A percentile compares a stretch with the other conserved stretches of the same genome.
Evolutionary conservation across 768 basidiomycete genomes (phyloP).

Genomic region (Cytidiella melzeri): DNA sequence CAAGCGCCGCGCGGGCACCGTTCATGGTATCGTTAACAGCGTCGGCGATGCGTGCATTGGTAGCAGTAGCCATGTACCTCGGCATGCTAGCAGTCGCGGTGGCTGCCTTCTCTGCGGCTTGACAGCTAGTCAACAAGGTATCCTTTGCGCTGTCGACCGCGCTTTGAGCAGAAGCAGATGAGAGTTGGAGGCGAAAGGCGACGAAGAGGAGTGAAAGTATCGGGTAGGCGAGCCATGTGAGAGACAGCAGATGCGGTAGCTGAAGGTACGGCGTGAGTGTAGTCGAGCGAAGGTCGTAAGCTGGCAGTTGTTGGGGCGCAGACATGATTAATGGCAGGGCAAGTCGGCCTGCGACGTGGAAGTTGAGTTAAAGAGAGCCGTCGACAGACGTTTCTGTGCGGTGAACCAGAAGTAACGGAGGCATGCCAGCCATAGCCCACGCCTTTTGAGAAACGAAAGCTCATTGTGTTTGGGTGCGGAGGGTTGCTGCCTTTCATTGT

Average conservation of each 20-base stretch:
- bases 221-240: conserved; percentile 89
- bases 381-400: conserved; percentile 17
- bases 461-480: conserved; percentile 16
- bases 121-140: conserved; percentile 77
- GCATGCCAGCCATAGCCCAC: conserved; percentile 6
- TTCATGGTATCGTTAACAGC: conserved; percentile 76
- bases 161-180: conserved; percentile 61
- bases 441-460: conserved; percentile 14
- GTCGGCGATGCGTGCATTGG: conserved; percentile 73
- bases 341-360: conserved; percentile 26
- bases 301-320: conserved; percentile 40
- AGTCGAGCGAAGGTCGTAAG: conserved; percentile 47
- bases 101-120: conserved; percentile 78
- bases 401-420: not conserved
- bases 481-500: conserved; percentile 11
- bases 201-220: conserved; percentile 85
- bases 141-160: conserved; percentile 64
- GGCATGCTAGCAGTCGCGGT: conserved; percentile 82
- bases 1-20: conserved; percentile 66
- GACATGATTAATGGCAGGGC: conserved; percentile 20
- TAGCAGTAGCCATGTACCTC: conserved; percentile 78
- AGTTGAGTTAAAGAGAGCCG: conserved; percentile 12
- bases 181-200: conserved; percentile 74
- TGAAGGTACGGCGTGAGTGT: conserved; percentile 77
- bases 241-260: conserved; percentile 75